These are phyloP conservation scores for Alnus glutinosa DNA, from an alignment of 306 rosid species.

Conservation along the genomic window DNA sequence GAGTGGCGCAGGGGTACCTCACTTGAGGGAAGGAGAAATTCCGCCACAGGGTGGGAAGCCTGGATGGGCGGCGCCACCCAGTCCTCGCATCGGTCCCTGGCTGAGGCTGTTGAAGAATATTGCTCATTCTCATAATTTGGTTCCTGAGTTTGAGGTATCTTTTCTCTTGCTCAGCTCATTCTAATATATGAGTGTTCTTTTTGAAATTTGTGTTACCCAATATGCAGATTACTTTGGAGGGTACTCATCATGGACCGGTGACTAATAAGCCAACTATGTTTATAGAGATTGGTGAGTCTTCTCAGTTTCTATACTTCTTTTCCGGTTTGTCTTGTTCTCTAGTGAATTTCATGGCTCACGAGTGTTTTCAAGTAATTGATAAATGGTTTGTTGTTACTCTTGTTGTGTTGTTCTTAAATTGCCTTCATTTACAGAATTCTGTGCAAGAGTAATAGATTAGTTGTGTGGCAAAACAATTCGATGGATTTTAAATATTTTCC, in stretches of 20 bases:
- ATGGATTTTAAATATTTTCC: not conserved
- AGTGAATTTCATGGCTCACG: slow-evolving; percentile 9
- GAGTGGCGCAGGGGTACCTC: slow-evolving; percentile 72
- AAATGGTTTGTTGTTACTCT: not conserved
- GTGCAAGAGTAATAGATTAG: not conserved
- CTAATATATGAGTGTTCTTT: not conserved
- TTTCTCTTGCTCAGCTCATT: not conserved
- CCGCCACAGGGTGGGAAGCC: slow-evolving; percentile 95
- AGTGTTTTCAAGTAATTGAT: not conserved
- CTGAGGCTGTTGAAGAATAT: slow-evolving; percentile 66
- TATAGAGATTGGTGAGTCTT: slow-evolving; percentile 79
- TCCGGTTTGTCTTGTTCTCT: slow-evolving; percentile 13
- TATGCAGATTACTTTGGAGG: slow-evolving; percentile 89
- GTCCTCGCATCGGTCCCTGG: slow-evolving; percentile 92
- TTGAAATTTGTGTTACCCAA: slow-evolving; percentile 17
- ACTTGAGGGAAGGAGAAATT: slow-evolving; percentile 78
- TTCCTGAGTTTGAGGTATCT: slow-evolving; percentile 91
- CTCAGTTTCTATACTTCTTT: slow-evolving; percentile 15
- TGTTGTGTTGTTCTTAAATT: not conserved
- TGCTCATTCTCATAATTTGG: slow-evolving; percentile 63
- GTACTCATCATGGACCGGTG: slow-evolving; percentile 92
- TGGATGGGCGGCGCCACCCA: slow-evolving; percentile 87
- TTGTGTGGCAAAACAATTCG: not conserved
- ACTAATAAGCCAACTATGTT: slow-evolving; percentile 83
- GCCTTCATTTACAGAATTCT: not conserved